Evolutionary conservation across 148 eudicot species (phyloP), one percentile per base, ranked within the genome.

Genomic region (Nepenthes gracilis): DNA sequence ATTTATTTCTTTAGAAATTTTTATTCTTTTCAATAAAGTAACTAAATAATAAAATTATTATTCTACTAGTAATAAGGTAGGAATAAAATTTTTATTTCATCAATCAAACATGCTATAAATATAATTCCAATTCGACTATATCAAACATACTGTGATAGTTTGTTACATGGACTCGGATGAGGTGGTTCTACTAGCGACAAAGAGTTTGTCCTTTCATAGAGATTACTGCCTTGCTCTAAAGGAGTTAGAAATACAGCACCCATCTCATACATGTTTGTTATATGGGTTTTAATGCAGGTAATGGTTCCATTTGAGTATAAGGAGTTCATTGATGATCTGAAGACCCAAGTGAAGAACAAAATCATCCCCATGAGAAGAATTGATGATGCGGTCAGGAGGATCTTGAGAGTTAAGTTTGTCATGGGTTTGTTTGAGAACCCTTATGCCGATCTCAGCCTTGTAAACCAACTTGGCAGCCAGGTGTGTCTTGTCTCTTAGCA

Each of bases 391-490:
- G 87, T 83, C 9, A 67, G 59, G 35, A 74, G 87, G 59, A 83
- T 83, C 53, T 51, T 83, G 67, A 77, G 87, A 57, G 87, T 83
- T 61, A 83, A 83, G 66, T 83, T 83, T 54, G 14, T 67, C 69
- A 83, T 83, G 87, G 87, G 84, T 15, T 78, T 83, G 64, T 83
- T 83, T 57, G 84, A 83, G 71, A 69, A 69, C 58, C 87, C 87
- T 2, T 33, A 76, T 63, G 87, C 81, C 43, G 87, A 83, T 71
- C 72, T 64, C 57, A 79, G 80, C 70, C 70, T 79, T 54, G 82
- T 58, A 37, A 57, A 62, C 55, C 74, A 79, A 67, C 62, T 83
- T 6, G 87, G 87, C 12, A 77, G 68, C 71, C 65, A 79, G 75
- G 84, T 80, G 15, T 43, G 10, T 35, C 7, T 61, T 51, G 12